phyloP scores from a whole-genome alignment of 345 rosid species.

The Camelina laxa region DNA sequence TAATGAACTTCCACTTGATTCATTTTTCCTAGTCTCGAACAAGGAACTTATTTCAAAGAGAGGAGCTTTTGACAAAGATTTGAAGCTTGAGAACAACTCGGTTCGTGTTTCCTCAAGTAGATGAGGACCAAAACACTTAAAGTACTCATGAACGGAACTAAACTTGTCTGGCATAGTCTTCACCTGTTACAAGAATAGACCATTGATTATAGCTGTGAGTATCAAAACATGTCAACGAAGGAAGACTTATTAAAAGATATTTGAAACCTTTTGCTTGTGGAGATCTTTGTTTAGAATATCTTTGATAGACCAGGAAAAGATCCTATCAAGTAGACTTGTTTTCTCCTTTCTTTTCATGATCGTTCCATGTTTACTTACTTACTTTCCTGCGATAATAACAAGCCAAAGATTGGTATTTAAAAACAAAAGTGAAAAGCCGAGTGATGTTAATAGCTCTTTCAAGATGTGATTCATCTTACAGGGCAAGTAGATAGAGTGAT shows the following conservation, averaged over 20 bases:
- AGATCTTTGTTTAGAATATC: constrained; percentile 35
- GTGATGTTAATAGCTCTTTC: not conserved
- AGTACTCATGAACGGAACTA: constrained; percentile 26
- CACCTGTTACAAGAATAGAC: constrained; percentile 25
- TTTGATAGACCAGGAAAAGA: constrained; percentile 51
- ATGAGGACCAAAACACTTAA: constrained; percentile 41
- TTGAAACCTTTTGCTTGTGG: not conserved
- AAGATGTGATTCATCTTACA: not conserved
- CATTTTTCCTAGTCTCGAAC: not conserved
- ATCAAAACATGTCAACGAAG: too few relatives aligned
- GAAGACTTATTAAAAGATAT: too few relatives aligned
- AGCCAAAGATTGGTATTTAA: not conserved
- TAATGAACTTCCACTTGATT: not conserved
- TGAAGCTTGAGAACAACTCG: constrained; percentile 35
- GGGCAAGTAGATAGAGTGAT: not conserved
- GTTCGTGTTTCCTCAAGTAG: constrained; percentile 44
- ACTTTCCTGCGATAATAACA: not conserved
- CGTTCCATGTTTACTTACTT: not conserved
- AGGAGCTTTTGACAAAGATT: constrained; percentile 34
- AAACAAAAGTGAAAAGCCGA: not conserved
- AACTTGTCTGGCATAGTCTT: constrained; percentile 34
- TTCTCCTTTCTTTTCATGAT: not conserved
- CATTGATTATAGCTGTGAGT: not conserved
- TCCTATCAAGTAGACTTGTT: constrained; percentile 18
- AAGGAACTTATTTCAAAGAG: constrained; percentile 14